Percentiles rank a stretch among this genome's conserved stretches.
Conservation (phyloP, 805 yeast species). For the Dipodascopsis uninucleata region DNA sequence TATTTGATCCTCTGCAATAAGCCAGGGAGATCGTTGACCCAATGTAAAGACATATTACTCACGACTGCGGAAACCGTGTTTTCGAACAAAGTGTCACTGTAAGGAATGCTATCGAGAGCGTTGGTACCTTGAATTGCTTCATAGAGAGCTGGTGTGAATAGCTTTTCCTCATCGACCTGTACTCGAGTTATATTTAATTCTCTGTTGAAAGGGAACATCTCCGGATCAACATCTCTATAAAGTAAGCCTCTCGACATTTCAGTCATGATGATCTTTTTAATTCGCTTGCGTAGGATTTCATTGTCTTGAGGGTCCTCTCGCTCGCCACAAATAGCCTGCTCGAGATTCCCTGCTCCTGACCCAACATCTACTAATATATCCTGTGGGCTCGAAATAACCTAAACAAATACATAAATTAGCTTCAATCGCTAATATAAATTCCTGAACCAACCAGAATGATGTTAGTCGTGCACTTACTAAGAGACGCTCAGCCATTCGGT, state of each 20-base stretch:
- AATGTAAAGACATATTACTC: slow-evolving; percentile 70
- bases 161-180: slow-evolving; percentile 64
- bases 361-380: slow-evolving; percentile 67
- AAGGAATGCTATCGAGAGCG: neutral
- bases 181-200: slow-evolving; percentile 48
- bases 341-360: slow-evolving; percentile 63
- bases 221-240: slow-evolving; percentile 47
- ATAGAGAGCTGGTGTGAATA: slow-evolving; percentile 21
- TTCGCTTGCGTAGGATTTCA: slow-evolving; percentile 49
- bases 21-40: slow-evolving; percentile 82
- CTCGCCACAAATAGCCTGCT: slow-evolving; percentile 37
- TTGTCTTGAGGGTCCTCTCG: slow-evolving; percentile 46
- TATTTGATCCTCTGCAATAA: slow-evolving; percentile 53
- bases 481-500: slow-evolving; percentile 67
- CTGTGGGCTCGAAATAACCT: slow-evolving; percentile 62
- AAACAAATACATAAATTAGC: neutral
- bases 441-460: neutral
- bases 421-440: neutral
- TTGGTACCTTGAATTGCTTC: slow-evolving; percentile 41
- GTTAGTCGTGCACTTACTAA: slow-evolving; percentile 40
- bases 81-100: slow-evolving; percentile 29
- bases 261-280: slow-evolving; percentile 57
- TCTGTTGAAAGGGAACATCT: slow-evolving; percentile 40
- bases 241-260: slow-evolving; percentile 59
- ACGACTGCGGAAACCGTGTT: slow-evolving; percentile 62